Percentiles rank a stretch among this genome's conserved stretches.
These are phyloP conservation scores for Cucumis cinereus DNA, from an alignment of 306 rosid species.

Conservation along the genomic window DNA sequence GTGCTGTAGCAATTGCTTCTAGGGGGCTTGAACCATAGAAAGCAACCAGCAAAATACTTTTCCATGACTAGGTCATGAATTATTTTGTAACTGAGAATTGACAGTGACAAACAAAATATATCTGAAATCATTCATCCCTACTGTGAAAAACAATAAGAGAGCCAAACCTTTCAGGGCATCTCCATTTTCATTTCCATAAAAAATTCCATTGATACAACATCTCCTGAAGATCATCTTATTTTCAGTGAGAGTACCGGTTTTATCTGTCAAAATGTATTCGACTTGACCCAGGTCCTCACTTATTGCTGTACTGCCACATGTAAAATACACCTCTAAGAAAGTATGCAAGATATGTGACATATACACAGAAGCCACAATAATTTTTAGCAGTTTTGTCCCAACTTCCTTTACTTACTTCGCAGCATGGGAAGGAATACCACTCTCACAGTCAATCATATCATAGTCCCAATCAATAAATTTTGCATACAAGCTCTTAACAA, in stretches of 20 bases:
- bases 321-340: conserved; percentile 32
- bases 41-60: neutral
- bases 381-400: neutral
- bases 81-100: neutral
- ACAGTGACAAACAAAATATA: neutral
- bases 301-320: conserved; percentile 98
- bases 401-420: conserved; percentile 58
- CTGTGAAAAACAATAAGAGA: neutral
- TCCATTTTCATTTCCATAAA: conserved; percentile 83
- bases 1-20: neutral
- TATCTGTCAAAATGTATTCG: conserved; percentile 96
- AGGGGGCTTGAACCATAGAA: neutral
- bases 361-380: neutral
- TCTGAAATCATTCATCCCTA: neutral
- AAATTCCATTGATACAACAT: conserved; percentile 71
- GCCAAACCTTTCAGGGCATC: conserved; percentile 82
- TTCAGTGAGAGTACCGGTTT: conserved; percentile 95
- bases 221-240: conserved; percentile 96
- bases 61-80: neutral
- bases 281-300: conserved; percentile 99
- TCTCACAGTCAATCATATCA: conserved; percentile 77
- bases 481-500: conserved; percentile 92
- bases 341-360: neutral
- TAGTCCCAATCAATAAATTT: conserved; percentile 97
- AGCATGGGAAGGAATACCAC: conserved; percentile 79